Evolutionary conservation across 192 early-diverging fungal species (phyloP).

Genomic region (Mycoemilia scoparia): DNA sequence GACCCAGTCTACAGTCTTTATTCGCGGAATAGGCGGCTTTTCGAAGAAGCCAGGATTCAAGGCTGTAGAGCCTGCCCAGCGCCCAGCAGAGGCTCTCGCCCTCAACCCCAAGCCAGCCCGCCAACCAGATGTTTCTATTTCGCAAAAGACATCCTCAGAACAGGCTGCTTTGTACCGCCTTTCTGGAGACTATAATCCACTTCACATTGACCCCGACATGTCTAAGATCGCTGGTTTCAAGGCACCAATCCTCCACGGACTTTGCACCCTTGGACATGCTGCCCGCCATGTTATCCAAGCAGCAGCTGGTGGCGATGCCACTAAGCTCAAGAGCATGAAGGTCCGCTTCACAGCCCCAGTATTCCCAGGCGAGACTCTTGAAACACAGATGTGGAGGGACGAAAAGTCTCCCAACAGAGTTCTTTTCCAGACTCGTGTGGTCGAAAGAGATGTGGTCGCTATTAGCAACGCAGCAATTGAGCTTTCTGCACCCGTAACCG

Average conservation of each 20-base stretch:
- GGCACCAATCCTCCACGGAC: constrained; percentile 89
- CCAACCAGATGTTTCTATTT: constrained; percentile 60
- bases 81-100: constrained; percentile 59
- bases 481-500: constrained; percentile 23
- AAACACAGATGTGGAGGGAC: constrained; percentile 86
- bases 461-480: constrained; percentile 88
- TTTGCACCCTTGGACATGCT: constrained; percentile 84
- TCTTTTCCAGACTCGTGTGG: constrained; percentile 82
- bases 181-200: constrained; percentile 88
- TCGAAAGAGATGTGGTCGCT: constrained; percentile 80
- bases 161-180: constrained; percentile 94
- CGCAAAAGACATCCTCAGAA: constrained; percentile 75
- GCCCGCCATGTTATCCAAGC: constrained; percentile 72
- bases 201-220: constrained; percentile 96
- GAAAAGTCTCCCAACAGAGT: constrained; percentile 62
- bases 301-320: constrained; percentile 47
- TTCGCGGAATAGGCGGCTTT: constrained; percentile 81
- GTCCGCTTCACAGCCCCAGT: constrained; percentile 74
- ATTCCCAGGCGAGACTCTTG: constrained; percentile 91
- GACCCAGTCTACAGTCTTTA: constrained; percentile 84
- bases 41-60: constrained; percentile 53
- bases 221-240: constrained; percentile 87
- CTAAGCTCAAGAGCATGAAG: constrained; percentile 71
- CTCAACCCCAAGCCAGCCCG: constrained; percentile 63
- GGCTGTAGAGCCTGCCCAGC: constrained; percentile 13